Evolutionary conservation across 495 filamentous ascomycete species (phyloP).

Genomic region (Daldinia grandis): DNA sequence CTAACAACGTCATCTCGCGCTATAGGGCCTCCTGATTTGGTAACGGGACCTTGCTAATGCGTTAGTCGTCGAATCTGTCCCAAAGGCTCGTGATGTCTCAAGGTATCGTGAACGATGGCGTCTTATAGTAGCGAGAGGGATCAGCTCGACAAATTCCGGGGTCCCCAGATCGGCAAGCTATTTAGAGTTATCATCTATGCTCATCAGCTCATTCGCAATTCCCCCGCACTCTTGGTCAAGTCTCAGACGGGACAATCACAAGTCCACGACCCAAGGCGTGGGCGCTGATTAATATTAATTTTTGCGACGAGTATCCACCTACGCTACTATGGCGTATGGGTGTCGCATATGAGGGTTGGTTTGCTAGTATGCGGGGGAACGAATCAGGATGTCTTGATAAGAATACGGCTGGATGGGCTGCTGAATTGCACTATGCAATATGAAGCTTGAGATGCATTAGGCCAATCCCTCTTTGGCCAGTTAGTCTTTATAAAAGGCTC

Average conservation of each 20-base stretch:
- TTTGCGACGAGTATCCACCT: conserved; percentile 11
- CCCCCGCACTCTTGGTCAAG: conserved; percentile 16
- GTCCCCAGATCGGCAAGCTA: conserved; percentile 18
- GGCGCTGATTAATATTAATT: conserved; percentile 18
- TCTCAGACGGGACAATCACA: conserved; percentile 14
- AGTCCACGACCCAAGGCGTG: background rate
- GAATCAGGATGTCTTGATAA: conserved; percentile 36
- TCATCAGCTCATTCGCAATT: conserved; percentile 21
- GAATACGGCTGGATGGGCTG: conserved; percentile 10
- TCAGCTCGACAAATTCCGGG: conserved; percentile 15
- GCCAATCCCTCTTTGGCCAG: conserved; percentile 3
- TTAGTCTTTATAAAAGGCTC: conserved; percentile 2
- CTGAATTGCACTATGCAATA: conserved; percentile 21
- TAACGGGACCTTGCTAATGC: conserved; percentile 5
- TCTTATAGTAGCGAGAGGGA: conserved; percentile 10
- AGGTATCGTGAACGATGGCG: conserved; percentile 24
- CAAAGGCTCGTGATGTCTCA: conserved; percentile 8
- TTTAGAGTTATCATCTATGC: conserved; percentile 9
- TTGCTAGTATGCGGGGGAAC: conserved; percentile 35
- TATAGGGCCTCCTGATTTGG: conserved; percentile 27
- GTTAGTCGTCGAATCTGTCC: background rate
- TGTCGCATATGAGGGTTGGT: conserved; percentile 9
- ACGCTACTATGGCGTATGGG: conserved; percentile 21
- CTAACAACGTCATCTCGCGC: conserved; percentile 30
- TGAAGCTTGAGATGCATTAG: conserved; percentile 25